Percentiles rank a stretch among this genome's conserved stretches.
These are phyloP conservation scores for Auricularia heimuer DNA, from an alignment of 768 basidiomycete species.

Conservation along the genomic window DNA sequence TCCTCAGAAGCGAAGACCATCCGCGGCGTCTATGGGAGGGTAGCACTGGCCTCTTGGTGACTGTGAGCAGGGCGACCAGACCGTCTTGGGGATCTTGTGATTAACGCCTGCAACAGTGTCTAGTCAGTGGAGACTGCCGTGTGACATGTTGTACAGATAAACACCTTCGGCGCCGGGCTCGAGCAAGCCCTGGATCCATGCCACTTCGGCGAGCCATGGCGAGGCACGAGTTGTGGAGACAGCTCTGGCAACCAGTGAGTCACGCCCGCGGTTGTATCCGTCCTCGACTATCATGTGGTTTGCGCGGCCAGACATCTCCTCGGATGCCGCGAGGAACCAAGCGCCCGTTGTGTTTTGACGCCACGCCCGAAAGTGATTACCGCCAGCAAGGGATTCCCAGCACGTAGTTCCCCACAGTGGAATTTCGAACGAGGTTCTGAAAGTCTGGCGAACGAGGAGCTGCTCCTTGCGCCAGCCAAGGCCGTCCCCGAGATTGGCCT, in stretches of 20 bases:
- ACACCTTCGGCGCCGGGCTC: constrained; percentile 43
- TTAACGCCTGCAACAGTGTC: neutral
- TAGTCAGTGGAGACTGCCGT: too few relatives aligned
- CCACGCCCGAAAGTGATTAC: constrained; percentile 86
- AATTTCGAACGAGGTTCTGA: constrained; percentile 31
- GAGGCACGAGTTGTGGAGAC: constrained; percentile 22
- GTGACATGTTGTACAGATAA: neutral
- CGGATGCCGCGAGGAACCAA: constrained; percentile 78
- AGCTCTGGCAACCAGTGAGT: constrained; percentile 68
- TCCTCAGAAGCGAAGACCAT: too few relatives aligned
- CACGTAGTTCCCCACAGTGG: constrained; percentile 70
- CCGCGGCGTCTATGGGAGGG: too few relatives aligned
- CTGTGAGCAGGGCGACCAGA: neutral
- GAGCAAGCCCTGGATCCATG: constrained; percentile 66
- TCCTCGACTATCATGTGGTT: constrained; percentile 65
- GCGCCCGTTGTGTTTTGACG: constrained; percentile 74
- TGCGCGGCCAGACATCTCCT: constrained; percentile 33
- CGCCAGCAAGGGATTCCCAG: constrained; percentile 54
- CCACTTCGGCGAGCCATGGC: constrained; percentile 69
- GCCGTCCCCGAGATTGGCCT: constrained; percentile 81
- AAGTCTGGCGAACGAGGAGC: constrained; percentile 67
- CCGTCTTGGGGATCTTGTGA: neutral
- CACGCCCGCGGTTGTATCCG: constrained; percentile 76
- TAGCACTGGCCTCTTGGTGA: neutral
- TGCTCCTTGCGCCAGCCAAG: constrained; percentile 58